These are phyloP conservation scores for Nakaseomyces nivariensis DNA, from an alignment of 1,139 yeast species.

Conservation along the genomic window DNA sequence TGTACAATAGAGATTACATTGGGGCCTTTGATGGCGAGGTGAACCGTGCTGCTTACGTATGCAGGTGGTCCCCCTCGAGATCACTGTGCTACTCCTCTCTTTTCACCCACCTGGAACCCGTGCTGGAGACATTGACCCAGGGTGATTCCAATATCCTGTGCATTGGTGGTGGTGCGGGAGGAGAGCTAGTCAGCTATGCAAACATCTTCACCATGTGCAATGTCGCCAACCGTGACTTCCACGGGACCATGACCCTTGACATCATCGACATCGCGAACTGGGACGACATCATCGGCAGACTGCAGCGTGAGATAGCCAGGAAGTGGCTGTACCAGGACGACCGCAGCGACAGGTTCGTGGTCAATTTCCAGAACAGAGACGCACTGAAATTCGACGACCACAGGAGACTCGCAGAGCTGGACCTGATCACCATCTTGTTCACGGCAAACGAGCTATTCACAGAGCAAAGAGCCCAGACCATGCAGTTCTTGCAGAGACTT, in stretches of 20 bases:
- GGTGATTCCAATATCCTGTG: slow-evolving; percentile 38
- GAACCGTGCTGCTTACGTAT: slow-evolving; percentile 66
- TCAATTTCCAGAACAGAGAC: slow-evolving; percentile 45
- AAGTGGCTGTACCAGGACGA: slow-evolving; percentile 42
- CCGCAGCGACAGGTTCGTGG: slow-evolving; percentile 28
- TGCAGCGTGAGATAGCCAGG: slow-evolving; percentile 36
- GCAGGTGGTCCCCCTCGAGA: slow-evolving; percentile 80
- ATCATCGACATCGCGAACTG: slow-evolving; percentile 76
- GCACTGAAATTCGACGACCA: slow-evolving; percentile 31
- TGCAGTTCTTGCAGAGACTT: slow-evolving; percentile 46
- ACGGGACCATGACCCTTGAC: slow-evolving; percentile 35
- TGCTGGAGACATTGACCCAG: slow-evolving; percentile 15
- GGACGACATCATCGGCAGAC: slow-evolving; percentile 41
- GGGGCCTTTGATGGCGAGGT: slow-evolving; percentile 56
- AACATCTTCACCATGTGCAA: slow-evolving; percentile 40
- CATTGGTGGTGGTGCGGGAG: slow-evolving; percentile 87
- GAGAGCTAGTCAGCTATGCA: slow-evolving; percentile 64
- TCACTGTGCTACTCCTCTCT: slow-evolving; percentile 65
- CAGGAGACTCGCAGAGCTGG: slow-evolving; percentile 18
- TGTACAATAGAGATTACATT: slow-evolving; percentile 60
- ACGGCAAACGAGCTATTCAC: slow-evolving; percentile 81
- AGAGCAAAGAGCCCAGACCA: slow-evolving; percentile 53
- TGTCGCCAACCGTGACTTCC: slow-evolving; percentile 30
- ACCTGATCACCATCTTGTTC: slow-evolving; percentile 61
- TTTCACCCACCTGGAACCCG: slow-evolving; percentile 38